These are phyloP conservation scores for Aspergillus brunneoviolaceus DNA, from an alignment of 2,329 filamentous ascomycete genomes.

Conservation along the genomic window DNA sequence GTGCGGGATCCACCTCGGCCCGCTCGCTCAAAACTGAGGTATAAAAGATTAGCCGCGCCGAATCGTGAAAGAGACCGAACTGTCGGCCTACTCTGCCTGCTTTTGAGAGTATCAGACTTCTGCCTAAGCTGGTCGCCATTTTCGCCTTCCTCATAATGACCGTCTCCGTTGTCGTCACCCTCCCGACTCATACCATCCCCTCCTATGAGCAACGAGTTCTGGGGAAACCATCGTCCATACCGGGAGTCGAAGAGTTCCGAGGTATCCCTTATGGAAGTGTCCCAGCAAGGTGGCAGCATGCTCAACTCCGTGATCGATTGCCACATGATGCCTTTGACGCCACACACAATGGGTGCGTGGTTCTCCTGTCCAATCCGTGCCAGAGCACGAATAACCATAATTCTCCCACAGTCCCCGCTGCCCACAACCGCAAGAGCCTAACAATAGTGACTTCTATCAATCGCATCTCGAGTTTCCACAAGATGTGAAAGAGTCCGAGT, in stretches of 20 bases:
- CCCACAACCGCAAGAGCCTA: conserved; percentile 4
- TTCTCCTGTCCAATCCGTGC: no score
- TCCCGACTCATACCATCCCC: background rate
- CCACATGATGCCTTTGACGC: background rate
- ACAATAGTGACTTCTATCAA: conserved; percentile 1
- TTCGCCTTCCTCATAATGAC: background rate
- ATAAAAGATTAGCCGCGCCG: conserved; percentile 4
- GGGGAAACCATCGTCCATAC: background rate
- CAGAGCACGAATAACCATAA: background rate
- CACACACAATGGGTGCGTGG: background rate
- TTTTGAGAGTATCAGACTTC: background rate
- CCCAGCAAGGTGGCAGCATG: conserved; percentile 5
- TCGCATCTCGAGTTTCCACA: background rate
- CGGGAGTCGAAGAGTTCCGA: conserved; percentile 4
- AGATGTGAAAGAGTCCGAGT: background rate
- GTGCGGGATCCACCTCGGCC: background rate
- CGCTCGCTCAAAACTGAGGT: background rate
- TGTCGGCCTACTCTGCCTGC: background rate
- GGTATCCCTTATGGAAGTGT: conserved; percentile 2
- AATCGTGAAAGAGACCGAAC: background rate
- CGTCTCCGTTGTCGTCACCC: background rate
- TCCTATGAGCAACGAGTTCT: background rate
- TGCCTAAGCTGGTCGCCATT: no score
- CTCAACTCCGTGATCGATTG: conserved; percentile 4
- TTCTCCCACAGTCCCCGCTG: background rate